Evolutionary conservation across 331 rosid genomes (phyloP).

Genomic region (Quercus lobata): DNA sequence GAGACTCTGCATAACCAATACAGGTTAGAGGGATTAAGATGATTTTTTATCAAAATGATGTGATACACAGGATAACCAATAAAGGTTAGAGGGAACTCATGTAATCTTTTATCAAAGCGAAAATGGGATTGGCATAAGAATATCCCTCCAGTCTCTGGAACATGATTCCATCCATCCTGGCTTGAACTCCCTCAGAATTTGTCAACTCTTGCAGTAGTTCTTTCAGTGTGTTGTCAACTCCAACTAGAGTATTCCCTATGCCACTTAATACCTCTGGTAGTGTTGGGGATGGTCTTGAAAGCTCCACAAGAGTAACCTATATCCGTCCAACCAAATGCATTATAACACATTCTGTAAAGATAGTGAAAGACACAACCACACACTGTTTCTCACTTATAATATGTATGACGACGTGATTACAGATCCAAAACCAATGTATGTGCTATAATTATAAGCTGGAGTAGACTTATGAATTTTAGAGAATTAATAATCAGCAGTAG

Average conservation of each 20-base stretch:
- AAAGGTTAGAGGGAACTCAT: constrained; percentile 53
- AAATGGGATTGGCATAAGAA: constrained; percentile 58
- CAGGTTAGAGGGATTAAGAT: too few relatives aligned
- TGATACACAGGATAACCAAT: background rate
- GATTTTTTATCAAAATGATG: too few relatives aligned
- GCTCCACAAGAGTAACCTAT: constrained; percentile 86
- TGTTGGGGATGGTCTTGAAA: constrained; percentile 65
- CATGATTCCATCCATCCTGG: constrained; percentile 88
- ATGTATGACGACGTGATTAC: background rate
- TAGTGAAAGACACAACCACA: background rate
- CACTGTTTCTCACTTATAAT: background rate
- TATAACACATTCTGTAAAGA: background rate
- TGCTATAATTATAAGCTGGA: background rate
- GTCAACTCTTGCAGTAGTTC: constrained; percentile 49
- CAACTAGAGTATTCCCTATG: constrained; percentile 49
- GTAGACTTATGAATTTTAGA: background rate
- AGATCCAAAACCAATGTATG: background rate
- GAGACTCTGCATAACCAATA: too few relatives aligned
- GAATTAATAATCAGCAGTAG: background rate
- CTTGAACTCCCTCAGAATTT: constrained; percentile 79
- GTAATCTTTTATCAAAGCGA: constrained; percentile 61
- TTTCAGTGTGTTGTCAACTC: constrained; percentile 62
- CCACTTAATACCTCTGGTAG: constrained; percentile 71
- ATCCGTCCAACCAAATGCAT: background rate
- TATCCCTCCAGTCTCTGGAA: constrained; percentile 69